phyloP scores from a whole-genome alignment of 2,329 filamentous ascomycete genomes.

The Didymellaceae sp. region DNA sequence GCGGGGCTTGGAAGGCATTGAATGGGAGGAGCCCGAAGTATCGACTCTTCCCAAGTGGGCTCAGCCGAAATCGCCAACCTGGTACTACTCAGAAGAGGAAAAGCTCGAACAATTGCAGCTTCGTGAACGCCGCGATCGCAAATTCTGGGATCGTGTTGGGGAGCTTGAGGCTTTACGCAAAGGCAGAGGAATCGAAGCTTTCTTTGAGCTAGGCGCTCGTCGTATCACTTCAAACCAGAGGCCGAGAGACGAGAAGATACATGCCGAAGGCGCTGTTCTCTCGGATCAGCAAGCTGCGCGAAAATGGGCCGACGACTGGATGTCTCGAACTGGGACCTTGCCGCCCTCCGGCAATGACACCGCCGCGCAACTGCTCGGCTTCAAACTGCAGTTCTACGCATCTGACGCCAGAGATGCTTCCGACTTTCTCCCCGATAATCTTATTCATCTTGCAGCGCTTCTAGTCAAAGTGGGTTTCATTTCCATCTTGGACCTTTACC shows the following conservation, averaged over 20 bases:
- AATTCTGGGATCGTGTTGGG: slow-evolving; percentile 83
- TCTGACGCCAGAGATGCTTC: slow-evolving; percentile 75
- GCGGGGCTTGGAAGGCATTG: slow-evolving; percentile 60
- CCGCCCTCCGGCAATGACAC: slow-evolving; percentile 87
- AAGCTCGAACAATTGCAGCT: slow-evolving; percentile 63
- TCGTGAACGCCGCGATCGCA: slow-evolving; percentile 70
- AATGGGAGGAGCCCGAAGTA: slow-evolving; percentile 57
- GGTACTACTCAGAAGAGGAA: slow-evolving; percentile 72
- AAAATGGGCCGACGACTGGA: slow-evolving; percentile 66
- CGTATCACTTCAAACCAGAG: slow-evolving; percentile 58
- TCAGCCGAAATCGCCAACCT: slow-evolving; percentile 70
- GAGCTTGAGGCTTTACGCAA: slow-evolving; percentile 54
- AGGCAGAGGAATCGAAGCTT: slow-evolving; percentile 74
- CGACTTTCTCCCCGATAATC: slow-evolving; percentile 86
- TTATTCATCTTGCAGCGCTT: slow-evolving; percentile 88
- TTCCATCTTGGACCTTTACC: slow-evolving; percentile 86
- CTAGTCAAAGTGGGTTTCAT: slow-evolving; percentile 98
- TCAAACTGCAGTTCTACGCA: slow-evolving; percentile 95
- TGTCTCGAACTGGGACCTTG: slow-evolving; percentile 77
- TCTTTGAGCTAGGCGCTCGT: slow-evolving; percentile 84
- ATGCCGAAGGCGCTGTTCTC: slow-evolving; percentile 24
- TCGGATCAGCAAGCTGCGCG: slow-evolving; percentile 53
- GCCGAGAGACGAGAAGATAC: slow-evolving; percentile 41
- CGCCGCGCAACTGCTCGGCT: slow-evolving; percentile 92
- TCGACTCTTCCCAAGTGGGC: slow-evolving; percentile 86